These are phyloP conservation scores for Phyllosticta citrichinensis DNA, from an alignment of 2,329 filamentous ascomycete genomes.

Conservation along the genomic window DNA sequence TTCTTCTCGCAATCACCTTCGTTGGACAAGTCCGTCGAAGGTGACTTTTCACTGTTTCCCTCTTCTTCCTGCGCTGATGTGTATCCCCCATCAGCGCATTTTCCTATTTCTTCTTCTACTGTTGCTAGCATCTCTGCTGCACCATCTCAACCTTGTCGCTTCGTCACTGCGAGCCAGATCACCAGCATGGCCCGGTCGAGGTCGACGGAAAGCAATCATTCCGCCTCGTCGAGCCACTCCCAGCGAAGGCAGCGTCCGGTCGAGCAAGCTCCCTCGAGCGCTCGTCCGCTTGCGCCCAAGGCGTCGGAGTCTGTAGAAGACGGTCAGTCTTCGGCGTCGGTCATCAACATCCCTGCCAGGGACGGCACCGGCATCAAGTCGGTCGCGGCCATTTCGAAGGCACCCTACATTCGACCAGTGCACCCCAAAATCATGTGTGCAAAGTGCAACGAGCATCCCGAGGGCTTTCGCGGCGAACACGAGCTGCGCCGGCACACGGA, in stretches of 20 bases:
- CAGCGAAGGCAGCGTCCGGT: constrained; percentile 36
- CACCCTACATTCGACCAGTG: constrained; percentile 53
- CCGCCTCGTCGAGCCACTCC: not conserved
- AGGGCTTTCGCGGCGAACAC: constrained; percentile 79
- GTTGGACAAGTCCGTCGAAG: constrained; percentile 11
- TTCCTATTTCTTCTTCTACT: constrained; percentile 23
- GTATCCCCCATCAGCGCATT: constrained; percentile 9
- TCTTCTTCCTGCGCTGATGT: constrained; percentile 15
- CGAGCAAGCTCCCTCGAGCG: constrained; percentile 38
- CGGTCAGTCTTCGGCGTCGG: constrained; percentile 15
- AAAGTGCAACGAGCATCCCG: constrained; percentile 59
- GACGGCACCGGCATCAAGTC: constrained; percentile 33
- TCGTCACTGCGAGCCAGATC: not conserved
- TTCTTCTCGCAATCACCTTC: constrained; percentile 13
- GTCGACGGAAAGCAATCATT: constrained; percentile 27
- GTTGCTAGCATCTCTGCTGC: constrained; percentile 16
- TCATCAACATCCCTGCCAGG: constrained; percentile 12
- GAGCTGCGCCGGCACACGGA: constrained; percentile 49
- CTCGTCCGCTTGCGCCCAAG: constrained; percentile 42
- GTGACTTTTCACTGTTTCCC: constrained; percentile 9
- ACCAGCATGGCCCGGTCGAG: constrained; percentile 4
- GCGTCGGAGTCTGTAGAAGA: constrained; percentile 17
- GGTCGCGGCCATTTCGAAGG: constrained; percentile 41
- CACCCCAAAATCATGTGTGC: constrained; percentile 63
- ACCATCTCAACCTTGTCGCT: constrained; percentile 5